Conservation (phyloP, 768 basidiomycete genomes). For the Tylopilus sp. region DNA sequence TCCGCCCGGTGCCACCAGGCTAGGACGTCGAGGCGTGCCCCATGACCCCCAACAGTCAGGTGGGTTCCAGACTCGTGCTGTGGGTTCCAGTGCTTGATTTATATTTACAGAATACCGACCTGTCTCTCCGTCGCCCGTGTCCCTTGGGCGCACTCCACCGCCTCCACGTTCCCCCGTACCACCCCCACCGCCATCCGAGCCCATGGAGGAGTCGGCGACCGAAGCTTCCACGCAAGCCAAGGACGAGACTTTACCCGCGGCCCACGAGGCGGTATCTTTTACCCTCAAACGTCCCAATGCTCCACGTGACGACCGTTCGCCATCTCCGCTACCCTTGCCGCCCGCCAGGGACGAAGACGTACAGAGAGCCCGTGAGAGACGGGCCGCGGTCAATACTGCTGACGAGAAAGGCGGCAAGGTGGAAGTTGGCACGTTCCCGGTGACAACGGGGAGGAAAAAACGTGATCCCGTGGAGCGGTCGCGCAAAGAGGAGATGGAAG, state of each 20-base stretch:
- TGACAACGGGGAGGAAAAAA: constrained; percentile 26
- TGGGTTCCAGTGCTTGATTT: neutral
- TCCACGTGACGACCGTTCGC: constrained; percentile 46
- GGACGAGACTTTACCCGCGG: constrained; percentile 32
- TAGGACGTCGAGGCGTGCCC: constrained; percentile 2
- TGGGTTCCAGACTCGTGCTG: neutral
- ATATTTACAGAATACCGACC: constrained; percentile 17
- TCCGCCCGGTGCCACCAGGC: constrained; percentile 5
- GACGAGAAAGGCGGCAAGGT: constrained; percentile 7
- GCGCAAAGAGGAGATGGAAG: constrained; percentile 59
- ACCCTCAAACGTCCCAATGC: constrained; percentile 44
- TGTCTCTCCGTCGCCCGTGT: constrained; percentile 22
- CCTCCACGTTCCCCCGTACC: constrained; percentile 25
- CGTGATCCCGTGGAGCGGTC: constrained; percentile 49
- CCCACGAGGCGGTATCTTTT: constrained; percentile 41
- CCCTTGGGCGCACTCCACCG: constrained; percentile 20
- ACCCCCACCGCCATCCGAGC: constrained; percentile 34
- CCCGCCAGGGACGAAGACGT: constrained; percentile 29
- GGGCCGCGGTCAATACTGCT: constrained; percentile 6
- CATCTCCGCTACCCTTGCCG: constrained; percentile 35
- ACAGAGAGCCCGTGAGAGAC: constrained; percentile 26
- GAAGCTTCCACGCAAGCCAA: constrained; percentile 16
- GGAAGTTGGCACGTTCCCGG: neutral
- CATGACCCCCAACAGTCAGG: constrained; percentile 11
- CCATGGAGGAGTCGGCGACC: constrained; percentile 28